Conservation (phyloP, 78 protist genomes). For the Dictyostelium capitatum region DNA sequence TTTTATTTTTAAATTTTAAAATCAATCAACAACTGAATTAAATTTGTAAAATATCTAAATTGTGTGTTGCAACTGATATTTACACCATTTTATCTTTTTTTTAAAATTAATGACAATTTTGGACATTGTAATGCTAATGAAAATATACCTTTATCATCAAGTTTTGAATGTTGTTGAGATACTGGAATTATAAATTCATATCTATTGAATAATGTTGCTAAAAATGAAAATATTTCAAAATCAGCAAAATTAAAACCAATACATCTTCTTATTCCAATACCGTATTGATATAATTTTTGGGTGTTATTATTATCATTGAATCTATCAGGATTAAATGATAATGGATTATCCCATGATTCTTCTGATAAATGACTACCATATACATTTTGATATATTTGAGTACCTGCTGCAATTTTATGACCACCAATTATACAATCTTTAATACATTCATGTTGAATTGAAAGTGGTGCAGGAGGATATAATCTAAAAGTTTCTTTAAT, state of each 20-base stretch:
- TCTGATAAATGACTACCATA: neutral
- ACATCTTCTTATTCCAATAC: constrained; percentile 49
- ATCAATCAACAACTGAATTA: too few relatives aligned
- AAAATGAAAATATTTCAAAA: constrained; percentile 12
- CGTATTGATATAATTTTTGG: constrained; percentile 3
- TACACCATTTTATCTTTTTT: too few relatives aligned
- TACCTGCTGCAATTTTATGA: constrained; percentile 34
- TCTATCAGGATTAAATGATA: constrained; percentile 37
- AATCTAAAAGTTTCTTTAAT: constrained; percentile 38
- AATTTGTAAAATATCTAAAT: too few relatives aligned
- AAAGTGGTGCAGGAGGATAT: constrained; percentile 52
- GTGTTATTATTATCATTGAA: neutral
- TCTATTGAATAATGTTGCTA: neutral
- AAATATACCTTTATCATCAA: neutral
- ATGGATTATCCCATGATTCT: constrained; percentile 6
- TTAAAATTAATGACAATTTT: neutral
- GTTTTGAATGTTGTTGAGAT: neutral
- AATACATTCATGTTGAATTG: constrained; percentile 31
- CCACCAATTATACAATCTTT: neutral
- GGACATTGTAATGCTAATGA: constrained; percentile 9
- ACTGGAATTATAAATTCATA: constrained; percentile 27
- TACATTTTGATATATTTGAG: constrained; percentile 12
- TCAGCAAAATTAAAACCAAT: constrained; percentile 33
- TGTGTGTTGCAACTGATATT: too few relatives aligned
- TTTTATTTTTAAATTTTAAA: too few relatives aligned